phyloP scores from a whole-genome alignment of 352 stramenopile genomes.

The Globisporangium yorkense region DNA sequence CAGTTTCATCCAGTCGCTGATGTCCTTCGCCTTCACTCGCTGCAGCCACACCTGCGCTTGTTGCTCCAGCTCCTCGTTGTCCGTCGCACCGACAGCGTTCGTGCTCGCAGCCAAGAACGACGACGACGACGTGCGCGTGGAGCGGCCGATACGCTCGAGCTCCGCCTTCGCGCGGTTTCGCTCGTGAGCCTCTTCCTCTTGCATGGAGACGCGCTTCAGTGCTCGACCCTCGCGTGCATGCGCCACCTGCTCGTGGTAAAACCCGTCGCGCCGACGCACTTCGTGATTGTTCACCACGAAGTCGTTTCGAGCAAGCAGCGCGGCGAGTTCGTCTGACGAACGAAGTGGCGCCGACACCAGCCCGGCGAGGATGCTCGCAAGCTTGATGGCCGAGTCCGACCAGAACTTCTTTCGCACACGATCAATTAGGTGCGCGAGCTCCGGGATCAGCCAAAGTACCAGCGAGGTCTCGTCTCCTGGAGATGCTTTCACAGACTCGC shows the following conservation, averaged over 20 bases:
- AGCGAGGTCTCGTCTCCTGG: constrained; percentile 75
- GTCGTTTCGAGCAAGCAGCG: constrained; percentile 48
- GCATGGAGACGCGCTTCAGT: constrained; percentile 45
- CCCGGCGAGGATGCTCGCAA: constrained; percentile 58
- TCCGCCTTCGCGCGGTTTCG: constrained; percentile 55
- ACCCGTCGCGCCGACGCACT: constrained; percentile 66
- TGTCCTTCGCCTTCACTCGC: constrained; percentile 79
- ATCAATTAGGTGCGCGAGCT: constrained; percentile 63
- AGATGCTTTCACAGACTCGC: constrained; percentile 49
- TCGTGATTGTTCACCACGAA: constrained; percentile 71
- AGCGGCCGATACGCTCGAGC: constrained; percentile 62
- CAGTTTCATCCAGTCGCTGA: constrained; percentile 85
- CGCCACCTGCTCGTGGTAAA: constrained; percentile 83
- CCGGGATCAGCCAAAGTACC: constrained; percentile 69
- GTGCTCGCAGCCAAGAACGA: constrained; percentile 1
- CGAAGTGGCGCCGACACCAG: constrained; percentile 55
- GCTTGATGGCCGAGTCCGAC: constrained; percentile 62
- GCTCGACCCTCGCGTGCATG: constrained; percentile 68
- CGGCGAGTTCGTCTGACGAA: constrained; percentile 59
- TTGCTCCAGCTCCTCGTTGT: constrained; percentile 20
- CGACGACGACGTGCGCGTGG: constrained; percentile 33
- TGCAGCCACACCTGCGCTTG: constrained; percentile 70
- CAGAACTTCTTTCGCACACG: constrained; percentile 59
- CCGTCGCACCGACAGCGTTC: constrained; percentile 15
- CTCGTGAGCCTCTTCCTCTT: constrained; percentile 55